Evolutionary conservation across 2,329 filamentous ascomycete genomes (phyloP), one percentile per base, ranked within the genome.

Genomic region (Ceratocystis cacaofunesta): DNA sequence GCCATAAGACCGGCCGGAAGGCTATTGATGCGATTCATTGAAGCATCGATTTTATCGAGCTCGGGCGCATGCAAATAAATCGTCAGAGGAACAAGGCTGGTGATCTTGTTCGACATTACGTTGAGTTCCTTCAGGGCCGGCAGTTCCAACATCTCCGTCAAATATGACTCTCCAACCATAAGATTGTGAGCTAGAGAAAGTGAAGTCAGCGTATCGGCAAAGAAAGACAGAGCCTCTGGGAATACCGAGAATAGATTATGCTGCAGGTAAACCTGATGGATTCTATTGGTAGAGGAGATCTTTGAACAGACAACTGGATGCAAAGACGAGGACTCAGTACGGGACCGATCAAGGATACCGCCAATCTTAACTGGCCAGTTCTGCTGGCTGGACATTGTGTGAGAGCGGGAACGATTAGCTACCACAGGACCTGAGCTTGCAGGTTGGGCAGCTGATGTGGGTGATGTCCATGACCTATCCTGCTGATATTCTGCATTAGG

Each of bases 171-270:
- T 22, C 82, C 82, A 3, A 81, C 77, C 28, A 92, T 77, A 65
- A 88, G 82, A 72, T 95, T 95, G 71, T 90, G 82, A 1, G 89
- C 84, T 28, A 96, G 73, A 61, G 88, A 89, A 17, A 96, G 79
- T 0, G 84, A 82, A 0, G 84, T 85, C 48, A 97, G 75, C 1
- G 85, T 87, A 15, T 84, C 79, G 1, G 86, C 83, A 68, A 95
- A 87, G 70, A 87, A 85, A 19, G 81, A 83, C 12, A 96, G 78
- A 0, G 87, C 84, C 30, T 81, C 78, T 0, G 92, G 92, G 2
- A 96, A 82, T 3, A 76, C 75, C 0, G 82, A 81, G 65, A 96
- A 83, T 1, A 84, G 78, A 73, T 96, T 97, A 72, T 89, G 85
- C 65, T 92, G 86, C 48, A 96, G 78, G 68, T 87, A 84, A 1